Evolutionary conservation across 257 asterid species (phyloP).

Genomic region (Leptodermis oblonga): DNA sequence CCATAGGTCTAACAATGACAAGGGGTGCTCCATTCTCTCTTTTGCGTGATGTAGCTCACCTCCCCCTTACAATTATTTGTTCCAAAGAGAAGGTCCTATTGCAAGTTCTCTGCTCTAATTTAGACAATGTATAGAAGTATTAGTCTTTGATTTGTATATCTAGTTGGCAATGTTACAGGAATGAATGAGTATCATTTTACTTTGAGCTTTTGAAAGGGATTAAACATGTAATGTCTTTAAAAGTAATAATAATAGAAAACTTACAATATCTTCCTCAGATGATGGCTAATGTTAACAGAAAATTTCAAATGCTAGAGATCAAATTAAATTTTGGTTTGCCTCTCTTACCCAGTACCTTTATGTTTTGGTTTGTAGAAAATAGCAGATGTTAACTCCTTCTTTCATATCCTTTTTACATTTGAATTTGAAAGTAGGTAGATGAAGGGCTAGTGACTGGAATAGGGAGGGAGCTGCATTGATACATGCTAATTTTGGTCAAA

Average conservation of each 20-base stretch:
- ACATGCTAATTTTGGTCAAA: neutral
- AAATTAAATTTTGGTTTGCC: neutral
- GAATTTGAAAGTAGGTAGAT: neutral
- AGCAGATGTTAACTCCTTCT: neutral
- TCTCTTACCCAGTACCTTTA: neutral
- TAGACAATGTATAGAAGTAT: neutral
- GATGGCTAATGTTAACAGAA: neutral
- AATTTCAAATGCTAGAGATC: neutral
- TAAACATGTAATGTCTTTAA: neutral
- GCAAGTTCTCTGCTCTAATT: neutral
- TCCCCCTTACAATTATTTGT: neutral
- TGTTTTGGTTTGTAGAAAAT: neutral
- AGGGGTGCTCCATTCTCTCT: too few species aligned
- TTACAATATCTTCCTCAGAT: too few species aligned
- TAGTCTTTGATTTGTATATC: neutral
- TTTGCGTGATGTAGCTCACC: neutral
- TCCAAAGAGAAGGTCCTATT: neutral
- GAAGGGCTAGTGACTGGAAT: neutral
- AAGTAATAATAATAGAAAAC: too few species aligned
- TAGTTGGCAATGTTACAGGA: neutral
- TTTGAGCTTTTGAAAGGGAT: neutral
- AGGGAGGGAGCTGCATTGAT: neutral
- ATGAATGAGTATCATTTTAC: neutral
- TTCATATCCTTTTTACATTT: neutral
- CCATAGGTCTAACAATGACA: too few species aligned